Conservation (phyloP, 179 eudicot species). For the Spinacia oleracea region DNA sequence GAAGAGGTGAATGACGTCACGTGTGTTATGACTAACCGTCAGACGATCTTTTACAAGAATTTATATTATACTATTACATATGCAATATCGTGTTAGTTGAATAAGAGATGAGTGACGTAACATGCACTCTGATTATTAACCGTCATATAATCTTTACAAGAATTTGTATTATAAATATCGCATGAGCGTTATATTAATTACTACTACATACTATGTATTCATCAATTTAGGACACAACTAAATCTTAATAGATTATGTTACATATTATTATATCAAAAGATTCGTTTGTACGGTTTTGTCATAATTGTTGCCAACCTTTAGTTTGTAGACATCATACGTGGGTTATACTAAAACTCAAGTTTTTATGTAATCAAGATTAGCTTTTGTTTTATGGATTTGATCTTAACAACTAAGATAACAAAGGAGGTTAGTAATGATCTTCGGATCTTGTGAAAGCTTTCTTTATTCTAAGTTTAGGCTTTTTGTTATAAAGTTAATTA, state of each 20-base stretch:
- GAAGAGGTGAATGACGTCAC: too few relatives aligned
- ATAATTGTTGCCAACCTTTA: constrained; percentile 2
- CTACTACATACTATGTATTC: too few relatives aligned
- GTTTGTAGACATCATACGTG: constrained; percentile 13
- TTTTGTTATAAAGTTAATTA: background rate
- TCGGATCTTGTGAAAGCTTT: background rate
- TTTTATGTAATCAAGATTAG: background rate
- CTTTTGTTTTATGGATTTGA: background rate
- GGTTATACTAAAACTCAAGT: background rate
- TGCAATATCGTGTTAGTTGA: too few relatives aligned
- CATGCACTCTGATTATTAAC: too few relatives aligned
- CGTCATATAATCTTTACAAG: too few relatives aligned
- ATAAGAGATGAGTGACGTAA: too few relatives aligned
- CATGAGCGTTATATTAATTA: too few relatives aligned
- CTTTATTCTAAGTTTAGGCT: background rate
- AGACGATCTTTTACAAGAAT: too few relatives aligned
- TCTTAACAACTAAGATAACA: background rate
- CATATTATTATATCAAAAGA: constrained; percentile 1
- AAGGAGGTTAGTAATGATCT: background rate
- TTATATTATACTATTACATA: too few relatives aligned
- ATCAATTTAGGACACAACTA: background rate
- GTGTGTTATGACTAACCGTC: too few relatives aligned
- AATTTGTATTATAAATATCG: too few relatives aligned
- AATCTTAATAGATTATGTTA: constrained; percentile 13
- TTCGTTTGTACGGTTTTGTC: constrained; percentile 16